Base-by-base conservation (phyloP, 1,284 basidiomycete genomes). In the Rhodotorula sp. region DNA sequence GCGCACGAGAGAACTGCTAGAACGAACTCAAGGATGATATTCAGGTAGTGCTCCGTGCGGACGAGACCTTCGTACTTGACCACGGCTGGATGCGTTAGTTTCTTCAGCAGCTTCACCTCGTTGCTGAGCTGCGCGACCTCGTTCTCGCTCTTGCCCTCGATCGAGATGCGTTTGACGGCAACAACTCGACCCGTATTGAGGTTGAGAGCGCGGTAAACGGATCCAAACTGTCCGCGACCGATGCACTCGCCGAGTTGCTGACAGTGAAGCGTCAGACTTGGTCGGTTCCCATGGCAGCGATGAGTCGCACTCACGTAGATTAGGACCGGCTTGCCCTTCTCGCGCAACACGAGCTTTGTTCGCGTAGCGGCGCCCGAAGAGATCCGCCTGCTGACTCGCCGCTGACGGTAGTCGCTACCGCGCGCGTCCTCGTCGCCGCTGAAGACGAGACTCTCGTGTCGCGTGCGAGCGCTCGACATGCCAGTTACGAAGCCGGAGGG, bases 171-270 rank as follows among this genome's bases (percentile, higher is more conserved):
- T 82, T 96, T 96, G 68, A 96, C 91, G 29, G 94, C 94, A 29
- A 94, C 92, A 87, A 92, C 94, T 81, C 94, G 91, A 44, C 92
- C 94, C 3, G 89, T 92, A 75, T 90, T 90, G 77, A 96, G 82
- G 79, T 97, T 94, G 67, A 98, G 84, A 8, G 94, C 94, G 27
- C 92, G 87, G 80, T 95, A 97, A 13, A 97, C 94, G 19, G 92
- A 88, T 30, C 94, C 94, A 80, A 97, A 98, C 82, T 98, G 94
- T 11, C 94, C 94, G 62, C 90, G 87, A 5, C 94, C 94, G 73
- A 98, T 95, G 80, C 92, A 94, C 80, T 96, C 94, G 47, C 93
- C 93, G 27, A 96, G 83, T 91, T 94, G 91, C 92, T 94, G 75
- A 46, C 22, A 44, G 70, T 64, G 52, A 74, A 74, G 66, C 20